Evolutionary conservation across 1,284 basidiomycete species (phyloP), one percentile per base, ranked within the genome.

Genomic region (Rhodotorula sp.): DNA sequence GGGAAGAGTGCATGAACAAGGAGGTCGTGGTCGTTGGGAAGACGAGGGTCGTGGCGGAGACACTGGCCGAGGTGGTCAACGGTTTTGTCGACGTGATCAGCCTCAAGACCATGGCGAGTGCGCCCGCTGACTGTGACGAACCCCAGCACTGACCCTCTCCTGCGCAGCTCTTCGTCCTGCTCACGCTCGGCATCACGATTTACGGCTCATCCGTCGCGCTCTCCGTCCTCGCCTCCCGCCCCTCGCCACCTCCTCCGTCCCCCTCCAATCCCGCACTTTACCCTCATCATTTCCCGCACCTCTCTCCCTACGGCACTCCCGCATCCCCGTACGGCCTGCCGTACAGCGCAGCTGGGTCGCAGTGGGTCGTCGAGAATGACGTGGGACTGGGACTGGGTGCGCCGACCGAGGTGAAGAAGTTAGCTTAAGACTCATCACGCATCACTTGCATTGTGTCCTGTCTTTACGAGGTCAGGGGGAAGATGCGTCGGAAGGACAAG

Each of bases 31-130:
- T 90, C 48, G 87, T 96, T 30, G 93, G 93, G 1, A 89, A 92
- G 60, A 91, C 93, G 65, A 88, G 87, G 74, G 90, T 98, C 75
- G 89, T 90, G 56, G 94, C 95, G 63, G 93, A 98, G 83, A 89
- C 95, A 59, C 89, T 98, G 80, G 95, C 92, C 59, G 94, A 96
- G 77, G 91, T 97, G 49, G 88, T 97, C 76, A 96, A 98, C 80
- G 88, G 91, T 13, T 99, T 99, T 79, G 91, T 98, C 39, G 95
- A 98, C 79, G 89, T 91, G 54, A 94, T 98, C 79, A 94, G 89
- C 80, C 97, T 93, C 92, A 96, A 95, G 83, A 94, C 92, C 24
- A 84, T 98, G 82, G n/a, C n/a, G n/a, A n/a, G 92, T 91, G 47
- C 46, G 57, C 2, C 19, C 32, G 4, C 22, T 22, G 6, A 44